Conservation (phyloP, 2,329 filamentous ascomycete species). For the Colletotrichum sp. region DNA sequence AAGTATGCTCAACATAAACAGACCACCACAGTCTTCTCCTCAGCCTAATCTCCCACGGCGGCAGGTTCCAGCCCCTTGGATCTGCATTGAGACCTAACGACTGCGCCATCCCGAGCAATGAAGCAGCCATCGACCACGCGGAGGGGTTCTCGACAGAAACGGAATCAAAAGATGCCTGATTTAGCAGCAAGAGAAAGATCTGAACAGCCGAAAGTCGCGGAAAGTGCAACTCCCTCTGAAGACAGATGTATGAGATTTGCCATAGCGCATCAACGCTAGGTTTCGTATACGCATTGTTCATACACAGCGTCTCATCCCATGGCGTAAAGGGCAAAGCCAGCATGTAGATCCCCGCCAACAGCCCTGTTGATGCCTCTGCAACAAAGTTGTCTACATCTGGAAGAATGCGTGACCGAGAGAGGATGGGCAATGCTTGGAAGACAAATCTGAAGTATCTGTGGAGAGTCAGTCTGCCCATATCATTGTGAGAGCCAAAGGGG, state of each 20-base stretch:
- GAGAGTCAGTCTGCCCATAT: background rate
- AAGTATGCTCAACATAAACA: background rate
- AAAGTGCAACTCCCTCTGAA: background rate
- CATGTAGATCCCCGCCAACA: background rate
- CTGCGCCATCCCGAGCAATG: background rate
- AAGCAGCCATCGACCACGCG: background rate
- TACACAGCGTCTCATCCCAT: background rate
- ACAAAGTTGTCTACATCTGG: background rate
- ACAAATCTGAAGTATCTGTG: background rate
- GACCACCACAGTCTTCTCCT: background rate
- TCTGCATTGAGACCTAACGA: background rate
- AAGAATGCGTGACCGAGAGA: background rate
- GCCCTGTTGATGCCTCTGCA: background rate
- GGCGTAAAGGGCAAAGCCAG: background rate
- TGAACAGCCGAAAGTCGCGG: background rate
- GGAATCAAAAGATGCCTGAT: background rate
- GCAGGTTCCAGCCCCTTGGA: background rate
- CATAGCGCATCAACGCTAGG: background rate
- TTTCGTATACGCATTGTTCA: background rate
- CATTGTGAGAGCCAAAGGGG: background rate
- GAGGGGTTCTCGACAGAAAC: background rate
- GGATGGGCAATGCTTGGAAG: background rate
- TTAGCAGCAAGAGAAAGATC: background rate
- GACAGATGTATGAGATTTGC: background rate
- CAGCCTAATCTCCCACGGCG: background rate